Evolutionary conservation across 306 rosid species (phyloP).

Genomic region (Dalbergia cochinchinensis): DNA sequence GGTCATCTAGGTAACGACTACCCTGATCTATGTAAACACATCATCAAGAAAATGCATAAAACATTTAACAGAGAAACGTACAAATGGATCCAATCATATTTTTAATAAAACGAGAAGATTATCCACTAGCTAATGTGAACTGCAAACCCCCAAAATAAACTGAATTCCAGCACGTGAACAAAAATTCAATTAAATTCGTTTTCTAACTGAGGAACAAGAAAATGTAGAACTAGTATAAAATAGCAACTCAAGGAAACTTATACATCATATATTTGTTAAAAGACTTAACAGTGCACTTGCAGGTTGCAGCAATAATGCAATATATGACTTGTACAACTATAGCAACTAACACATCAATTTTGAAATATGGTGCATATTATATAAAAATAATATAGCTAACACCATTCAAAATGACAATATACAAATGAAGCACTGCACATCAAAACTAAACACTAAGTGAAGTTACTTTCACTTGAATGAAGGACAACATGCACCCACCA

Average conservation of each 20-base stretch:
- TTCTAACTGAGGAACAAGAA: neutral
- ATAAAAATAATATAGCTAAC: neutral
- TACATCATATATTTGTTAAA: neutral
- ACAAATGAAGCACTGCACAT: neutral
- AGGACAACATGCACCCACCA: conserved; percentile 4
- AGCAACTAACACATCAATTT: neutral
- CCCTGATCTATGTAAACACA: conserved; percentile 2
- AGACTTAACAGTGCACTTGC: neutral
- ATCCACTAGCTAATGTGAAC: neutral
- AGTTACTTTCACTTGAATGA: conserved; percentile 17
- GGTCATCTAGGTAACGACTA: neutral
- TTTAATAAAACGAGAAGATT: conserved; percentile 16
- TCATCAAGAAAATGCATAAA: conserved; percentile 20
- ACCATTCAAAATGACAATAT: neutral
- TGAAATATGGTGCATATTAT: neutral
- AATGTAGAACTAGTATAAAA: neutral
- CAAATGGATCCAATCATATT: conserved; percentile 10
- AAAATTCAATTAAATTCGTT: neutral
- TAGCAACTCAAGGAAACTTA: neutral
- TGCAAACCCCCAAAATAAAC: neutral
- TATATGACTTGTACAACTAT: neutral
- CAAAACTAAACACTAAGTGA: neutral
- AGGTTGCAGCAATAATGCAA: conserved; percentile 3
- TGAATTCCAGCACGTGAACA: neutral
- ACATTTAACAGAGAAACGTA: conserved; percentile 23